Conservation (phyloP, 2,329 filamentous ascomycete species). For the Amylocarpus encephaloides region DNA sequence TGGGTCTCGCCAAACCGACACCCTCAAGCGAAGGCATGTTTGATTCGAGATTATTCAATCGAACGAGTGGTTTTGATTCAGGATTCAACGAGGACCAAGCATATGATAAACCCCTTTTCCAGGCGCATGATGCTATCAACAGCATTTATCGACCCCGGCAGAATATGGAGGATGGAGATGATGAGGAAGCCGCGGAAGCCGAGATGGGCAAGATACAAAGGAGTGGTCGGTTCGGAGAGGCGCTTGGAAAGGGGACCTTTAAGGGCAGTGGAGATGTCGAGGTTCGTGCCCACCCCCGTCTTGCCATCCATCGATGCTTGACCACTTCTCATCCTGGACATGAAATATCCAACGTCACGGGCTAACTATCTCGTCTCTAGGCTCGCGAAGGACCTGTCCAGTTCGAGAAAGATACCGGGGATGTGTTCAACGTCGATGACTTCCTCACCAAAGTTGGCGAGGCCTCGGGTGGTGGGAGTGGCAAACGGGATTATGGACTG, state of each 20-base stretch:
- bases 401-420: slow-evolving; percentile 81
- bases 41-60: slow-evolving; percentile 92
- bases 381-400: slow-evolving; percentile 86
- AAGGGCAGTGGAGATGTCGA: slow-evolving; percentile 80
- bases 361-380: slow-evolving; percentile 35
- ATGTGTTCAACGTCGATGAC: slow-evolving; percentile 91
- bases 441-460: slow-evolving; percentile 76
- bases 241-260: slow-evolving; percentile 83
- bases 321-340: background rate
- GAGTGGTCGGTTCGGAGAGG: slow-evolving; percentile 72
- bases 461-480: slow-evolving; percentile 48
- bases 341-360: background rate
- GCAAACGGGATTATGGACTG: slow-evolving; percentile 71
- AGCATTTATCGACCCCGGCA: slow-evolving; percentile 84
- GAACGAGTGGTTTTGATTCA: slow-evolving; percentile 80
- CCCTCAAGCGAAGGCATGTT: slow-evolving; percentile 93
- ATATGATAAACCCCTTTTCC: slow-evolving; percentile 96
- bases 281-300: slow-evolving; percentile 40
- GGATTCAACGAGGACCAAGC: slow-evolving; percentile 97
- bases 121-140: slow-evolving; percentile 88
- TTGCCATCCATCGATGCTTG: background rate
- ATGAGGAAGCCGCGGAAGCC: slow-evolving; percentile 71
- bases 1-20: slow-evolving; percentile 91
- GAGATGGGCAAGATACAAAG: slow-evolving; percentile 88
- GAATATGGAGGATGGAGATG: slow-evolving; percentile 67